Evolutionary conservation across 768 basidiomycete species (phyloP).

Genomic region (Tylopilus felleus): DNA sequence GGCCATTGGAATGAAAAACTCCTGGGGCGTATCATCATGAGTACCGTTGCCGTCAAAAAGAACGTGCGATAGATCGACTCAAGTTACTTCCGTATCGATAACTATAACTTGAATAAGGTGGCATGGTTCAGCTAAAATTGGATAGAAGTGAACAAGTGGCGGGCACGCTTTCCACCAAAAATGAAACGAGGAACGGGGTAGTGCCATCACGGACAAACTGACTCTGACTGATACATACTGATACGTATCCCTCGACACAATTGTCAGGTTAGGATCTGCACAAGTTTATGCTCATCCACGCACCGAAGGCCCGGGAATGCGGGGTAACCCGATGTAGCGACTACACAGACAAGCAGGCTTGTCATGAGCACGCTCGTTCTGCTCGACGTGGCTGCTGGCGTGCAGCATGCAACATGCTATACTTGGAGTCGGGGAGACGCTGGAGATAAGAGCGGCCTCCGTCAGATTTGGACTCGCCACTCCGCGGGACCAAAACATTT

Average conservation of each 20-base stretch:
- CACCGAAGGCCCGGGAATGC: no score
- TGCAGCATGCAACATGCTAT: not conserved
- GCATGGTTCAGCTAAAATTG: not conserved
- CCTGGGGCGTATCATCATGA: not conserved
- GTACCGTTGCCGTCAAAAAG: not conserved
- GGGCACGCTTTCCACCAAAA: not conserved
- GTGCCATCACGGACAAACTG: not conserved
- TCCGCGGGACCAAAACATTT: conserved; percentile 5
- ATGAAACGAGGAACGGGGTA: not conserved
- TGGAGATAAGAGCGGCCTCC: not conserved
- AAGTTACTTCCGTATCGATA: not conserved
- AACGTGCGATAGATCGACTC: not conserved
- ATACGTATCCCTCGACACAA: not conserved
- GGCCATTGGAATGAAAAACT: conserved; percentile 5
- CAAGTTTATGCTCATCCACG: not conserved
- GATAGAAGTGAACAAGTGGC: not conserved
- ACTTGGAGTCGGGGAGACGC: not conserved
- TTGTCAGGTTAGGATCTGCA: not conserved
- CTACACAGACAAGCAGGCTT: not conserved
- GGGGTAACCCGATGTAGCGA: not conserved
- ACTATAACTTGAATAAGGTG: no score
- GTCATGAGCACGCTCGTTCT: not conserved
- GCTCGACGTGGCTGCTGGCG: not conserved
- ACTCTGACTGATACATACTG: not conserved
- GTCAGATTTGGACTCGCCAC: not conserved